Evolutionary conservation across 1,284 basidiomycete genomes (phyloP).

Genomic region (Sporisorium iseilematis-ciliati): DNA sequence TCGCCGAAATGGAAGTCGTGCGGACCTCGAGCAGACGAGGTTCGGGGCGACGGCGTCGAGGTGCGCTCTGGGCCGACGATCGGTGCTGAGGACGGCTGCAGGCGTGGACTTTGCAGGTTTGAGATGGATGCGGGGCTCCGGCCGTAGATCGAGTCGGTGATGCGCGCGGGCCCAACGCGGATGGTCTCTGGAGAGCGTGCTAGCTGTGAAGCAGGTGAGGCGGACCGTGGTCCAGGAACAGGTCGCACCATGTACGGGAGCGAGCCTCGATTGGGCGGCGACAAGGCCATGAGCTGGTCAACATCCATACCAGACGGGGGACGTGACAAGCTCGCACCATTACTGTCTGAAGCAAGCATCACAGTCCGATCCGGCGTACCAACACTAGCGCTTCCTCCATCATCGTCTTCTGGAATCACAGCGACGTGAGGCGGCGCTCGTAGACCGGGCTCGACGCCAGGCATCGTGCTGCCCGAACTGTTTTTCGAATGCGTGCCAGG

Average conservation of each 20-base stretch:
- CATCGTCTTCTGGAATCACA: slow-evolving; percentile 43
- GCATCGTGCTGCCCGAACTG: slow-evolving; percentile 34
- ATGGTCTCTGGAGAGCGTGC: slow-evolving; percentile 50
- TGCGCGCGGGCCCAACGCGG: slow-evolving; percentile 24
- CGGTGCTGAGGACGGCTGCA: slow-evolving; percentile 22
- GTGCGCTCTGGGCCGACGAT: slow-evolving; percentile 18
- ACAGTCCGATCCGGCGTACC: slow-evolving; percentile 6
- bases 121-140: slow-evolving; percentile 40
- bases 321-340: background rate
- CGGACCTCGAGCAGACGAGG: slow-evolving; percentile 46
- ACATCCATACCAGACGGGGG: slow-evolving; percentile 1
- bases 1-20: slow-evolving; percentile 68
- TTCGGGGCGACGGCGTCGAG: slow-evolving; percentile 22
- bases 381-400: slow-evolving; percentile 9
- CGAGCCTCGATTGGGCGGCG: slow-evolving; percentile 12
- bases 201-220: slow-evolving; percentile 40
- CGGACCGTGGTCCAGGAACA: slow-evolving; percentile 22
- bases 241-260: slow-evolving; percentile 18
- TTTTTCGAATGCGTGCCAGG: slow-evolving; percentile 33
- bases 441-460: slow-evolving; percentile 13
- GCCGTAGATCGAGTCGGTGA: slow-evolving; percentile 44
- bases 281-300: slow-evolving; percentile 20
- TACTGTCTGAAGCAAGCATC: background rate
- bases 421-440: slow-evolving; percentile 30
- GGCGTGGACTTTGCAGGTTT: slow-evolving; percentile 34